Evolutionary conservation across 495 filamentous ascomycete species (phyloP).

Genomic region (Thermothielavioides terrestris): DNA sequence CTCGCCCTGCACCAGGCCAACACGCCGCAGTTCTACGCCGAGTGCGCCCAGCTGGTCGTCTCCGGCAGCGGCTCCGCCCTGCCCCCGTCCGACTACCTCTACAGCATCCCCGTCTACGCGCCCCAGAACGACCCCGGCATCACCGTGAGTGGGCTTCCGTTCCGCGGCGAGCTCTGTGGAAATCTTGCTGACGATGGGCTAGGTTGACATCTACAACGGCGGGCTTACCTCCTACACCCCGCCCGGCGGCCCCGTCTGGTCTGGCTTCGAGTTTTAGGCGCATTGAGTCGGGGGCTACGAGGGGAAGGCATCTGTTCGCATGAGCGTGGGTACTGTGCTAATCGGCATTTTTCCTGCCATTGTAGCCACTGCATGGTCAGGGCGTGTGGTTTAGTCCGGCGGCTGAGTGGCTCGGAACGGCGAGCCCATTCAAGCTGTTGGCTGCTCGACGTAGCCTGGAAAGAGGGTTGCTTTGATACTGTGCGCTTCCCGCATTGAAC

Average conservation of each 20-base stretch:
- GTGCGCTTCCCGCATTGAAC: too few relatives aligned
- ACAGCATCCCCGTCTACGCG: conserved; percentile 45
- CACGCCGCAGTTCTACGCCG: conserved; percentile 52
- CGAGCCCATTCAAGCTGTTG: too few relatives aligned
- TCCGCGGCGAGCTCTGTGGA: background rate
- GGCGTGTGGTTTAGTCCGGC: too few relatives aligned
- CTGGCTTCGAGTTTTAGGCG: background rate
- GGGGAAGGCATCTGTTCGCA: too few relatives aligned
- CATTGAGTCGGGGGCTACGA: too few relatives aligned
- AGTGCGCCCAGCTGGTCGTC: conserved; percentile 49
- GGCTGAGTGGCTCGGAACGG: too few relatives aligned
- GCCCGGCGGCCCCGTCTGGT: background rate
- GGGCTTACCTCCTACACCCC: background rate
- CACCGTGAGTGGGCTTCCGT: conserved; percentile 24
- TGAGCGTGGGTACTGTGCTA: too few relatives aligned
- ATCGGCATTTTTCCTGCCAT: too few relatives aligned
- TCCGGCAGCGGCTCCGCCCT: conserved; percentile 40
- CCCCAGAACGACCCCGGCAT: conserved; percentile 44
- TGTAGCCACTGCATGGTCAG: too few relatives aligned
- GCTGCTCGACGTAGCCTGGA: too few relatives aligned
- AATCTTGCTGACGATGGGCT: background rate
- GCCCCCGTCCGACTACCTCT: conserved; percentile 36
- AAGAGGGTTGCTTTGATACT: too few relatives aligned
- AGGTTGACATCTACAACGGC: conserved; percentile 3
- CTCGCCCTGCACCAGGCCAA: conserved; percentile 53